Evolutionary conservation across 2,329 filamentous ascomycete genomes (phyloP), one percentile per base, ranked within the genome.

Genomic region (Sporothrix protearum): DNA sequence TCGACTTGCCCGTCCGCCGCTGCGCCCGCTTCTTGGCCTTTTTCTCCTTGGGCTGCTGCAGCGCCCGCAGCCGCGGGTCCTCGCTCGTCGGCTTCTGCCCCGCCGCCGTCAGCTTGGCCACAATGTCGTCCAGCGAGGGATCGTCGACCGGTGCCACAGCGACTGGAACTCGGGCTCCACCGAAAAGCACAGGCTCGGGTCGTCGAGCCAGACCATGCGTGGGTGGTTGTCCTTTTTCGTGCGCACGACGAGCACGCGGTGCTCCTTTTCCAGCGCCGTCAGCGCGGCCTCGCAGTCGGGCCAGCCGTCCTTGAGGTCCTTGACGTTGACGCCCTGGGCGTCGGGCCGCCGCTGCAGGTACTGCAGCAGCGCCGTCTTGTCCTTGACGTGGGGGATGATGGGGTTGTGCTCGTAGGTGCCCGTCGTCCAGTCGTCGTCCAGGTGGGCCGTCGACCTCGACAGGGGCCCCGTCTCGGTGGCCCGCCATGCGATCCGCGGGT

Each of bases 281-380:
- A 99, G 91, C 10, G 91, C 87, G 25, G 91, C 87, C 73, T 94
- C 89, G 77, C 93, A 96, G 76, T 91, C 90, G 30, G 91, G 89
- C 96, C 96, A 99, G 74, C 96, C 96, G 79, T 99, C 96, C 81
- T 97, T 97, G 73, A 99, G 87, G 77, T 97, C 94, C 80, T 93
- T 94, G 74, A 98, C 93, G 49, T 86, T 86, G 70, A 98, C 88
- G 14, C 93, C 93, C 75, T 91, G 89, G 1, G 93, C 92, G 72
- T 94, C 94, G 69, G 88, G 89, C 81, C 94, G 94, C 70, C 86
- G 85, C 81, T 97, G 94, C 42, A 99, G 87, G 78, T 93, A 91
- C 71, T 87, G 88, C 70, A 97, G 88, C 70, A 99, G 87, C 76
- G 94, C 89, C 51, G 91, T 89, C 72, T 90, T 89, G 77, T 89